Percentiles rank a stretch among this genome's conserved stretches.
These are phyloP conservation scores for Naganishia liquefaciens DNA, from an alignment of 1,284 basidiomycete species.

Conservation along the genomic window DNA sequence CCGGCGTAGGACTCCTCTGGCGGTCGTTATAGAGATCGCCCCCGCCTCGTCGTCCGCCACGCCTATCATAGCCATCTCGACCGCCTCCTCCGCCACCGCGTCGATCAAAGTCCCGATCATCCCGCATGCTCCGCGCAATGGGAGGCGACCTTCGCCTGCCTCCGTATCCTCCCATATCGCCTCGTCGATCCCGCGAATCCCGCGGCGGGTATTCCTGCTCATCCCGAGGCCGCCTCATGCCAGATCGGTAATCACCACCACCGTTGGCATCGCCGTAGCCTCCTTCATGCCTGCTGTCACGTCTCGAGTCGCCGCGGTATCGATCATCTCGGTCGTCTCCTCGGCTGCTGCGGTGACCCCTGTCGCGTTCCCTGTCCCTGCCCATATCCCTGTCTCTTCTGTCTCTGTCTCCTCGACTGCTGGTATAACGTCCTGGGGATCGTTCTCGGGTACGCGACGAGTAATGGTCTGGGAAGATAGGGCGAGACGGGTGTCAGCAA, in stretches of 20 bases:
- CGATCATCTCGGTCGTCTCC: slow-evolving; percentile 31
- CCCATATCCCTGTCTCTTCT: slow-evolving; percentile 19
- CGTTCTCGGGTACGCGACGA: slow-evolving; percentile 33
- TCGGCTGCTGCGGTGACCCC: slow-evolving; percentile 29
- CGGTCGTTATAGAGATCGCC: slow-evolving; percentile 65
- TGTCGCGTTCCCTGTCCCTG: slow-evolving; percentile 24
- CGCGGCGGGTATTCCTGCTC: slow-evolving; percentile 26
- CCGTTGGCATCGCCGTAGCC: slow-evolving; percentile 5
- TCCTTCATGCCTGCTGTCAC: slow-evolving; percentile 28
- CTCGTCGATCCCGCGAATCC: slow-evolving; percentile 29
- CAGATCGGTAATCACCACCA: slow-evolving; percentile 18
- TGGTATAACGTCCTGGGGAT: slow-evolving; percentile 15
- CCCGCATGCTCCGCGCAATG: slow-evolving; percentile 30
- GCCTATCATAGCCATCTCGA: slow-evolving; percentile 48
- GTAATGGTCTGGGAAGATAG: slow-evolving; percentile 20
- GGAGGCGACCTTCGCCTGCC: slow-evolving; percentile 22
- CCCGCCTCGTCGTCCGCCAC: slow-evolving; percentile 55
- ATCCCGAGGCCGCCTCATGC: slow-evolving; percentile 22
- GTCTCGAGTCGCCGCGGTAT: slow-evolving; percentile 24
- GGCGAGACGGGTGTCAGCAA: background rate
- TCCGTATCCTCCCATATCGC: slow-evolving; percentile 19
- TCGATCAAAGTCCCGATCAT: slow-evolving; percentile 30
- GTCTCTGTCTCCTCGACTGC: slow-evolving; percentile 26
- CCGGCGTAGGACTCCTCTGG: slow-evolving; percentile 84
- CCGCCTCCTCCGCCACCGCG: slow-evolving; percentile 36